Evolutionary conservation across 805 yeast species (phyloP).

Genomic region (Pichia manshurica): DNA sequence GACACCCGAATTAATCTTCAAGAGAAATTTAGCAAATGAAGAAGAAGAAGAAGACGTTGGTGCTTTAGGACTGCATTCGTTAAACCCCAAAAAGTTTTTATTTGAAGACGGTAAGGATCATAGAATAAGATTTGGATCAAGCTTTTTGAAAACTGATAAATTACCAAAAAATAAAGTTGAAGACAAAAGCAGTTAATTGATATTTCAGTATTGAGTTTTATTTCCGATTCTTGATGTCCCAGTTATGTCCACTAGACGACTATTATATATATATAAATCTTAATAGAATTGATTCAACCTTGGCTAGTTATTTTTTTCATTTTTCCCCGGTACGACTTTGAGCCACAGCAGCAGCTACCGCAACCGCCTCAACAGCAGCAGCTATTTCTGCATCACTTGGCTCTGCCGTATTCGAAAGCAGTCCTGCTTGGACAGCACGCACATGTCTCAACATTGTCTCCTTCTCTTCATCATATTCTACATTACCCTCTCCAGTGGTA

Average conservation of each 20-base stretch:
- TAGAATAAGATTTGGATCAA: slow-evolving; percentile 7
- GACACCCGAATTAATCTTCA: slow-evolving; percentile 13
- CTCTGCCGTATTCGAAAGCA: slow-evolving; percentile 2
- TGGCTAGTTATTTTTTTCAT: background rate
- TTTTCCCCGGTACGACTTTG: background rate
- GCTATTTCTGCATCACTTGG: slow-evolving; percentile 12
- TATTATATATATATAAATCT: background rate
- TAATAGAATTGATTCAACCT: background rate
- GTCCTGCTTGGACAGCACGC: slow-evolving; percentile 8
- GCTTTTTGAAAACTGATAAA: slow-evolving; percentile 1
- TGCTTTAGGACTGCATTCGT: background rate
- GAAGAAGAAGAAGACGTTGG: background rate
- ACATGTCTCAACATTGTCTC: slow-evolving; percentile 10
- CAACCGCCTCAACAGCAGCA: slow-evolving; percentile 15
- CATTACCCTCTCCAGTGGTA: slow-evolving; percentile 1
- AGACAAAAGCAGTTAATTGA: background rate
- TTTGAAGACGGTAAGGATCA: background rate
- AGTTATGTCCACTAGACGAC: too few species aligned
- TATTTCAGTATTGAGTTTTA: too few species aligned
- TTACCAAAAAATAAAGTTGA: slow-evolving; percentile 1
- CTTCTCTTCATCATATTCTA: slow-evolving; percentile 9
- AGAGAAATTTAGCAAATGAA: background rate
- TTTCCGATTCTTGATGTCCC: too few species aligned
- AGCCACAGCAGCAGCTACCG: slow-evolving; percentile 18
- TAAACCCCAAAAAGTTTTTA: background rate